Evolutionary conservation across 2,329 filamentous ascomycete species (phyloP), one percentile per base, ranked within the genome.

Genomic region (Colletotrichum agaves): DNA sequence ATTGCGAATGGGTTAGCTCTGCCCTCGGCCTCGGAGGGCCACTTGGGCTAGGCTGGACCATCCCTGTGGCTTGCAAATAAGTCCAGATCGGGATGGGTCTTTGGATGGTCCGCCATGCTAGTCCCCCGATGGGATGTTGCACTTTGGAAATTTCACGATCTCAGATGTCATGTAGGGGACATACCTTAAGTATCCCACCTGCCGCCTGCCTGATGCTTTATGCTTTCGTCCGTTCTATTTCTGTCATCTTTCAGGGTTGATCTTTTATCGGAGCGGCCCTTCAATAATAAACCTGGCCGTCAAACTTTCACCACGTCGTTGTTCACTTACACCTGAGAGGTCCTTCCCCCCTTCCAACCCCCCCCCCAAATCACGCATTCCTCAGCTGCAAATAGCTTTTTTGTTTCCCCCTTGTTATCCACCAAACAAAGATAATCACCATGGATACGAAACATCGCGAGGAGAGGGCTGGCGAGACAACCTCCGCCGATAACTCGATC

Each of bases 1-100:
- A 43, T 37, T 5, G 59, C 43, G 55, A 56, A 33, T 31, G 11
- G 33, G 44, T 27, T 61, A 61, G 61, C 31, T 53, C 10, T 19
- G 39, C 21, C 5, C 31, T 53, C 17, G 31, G 46, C 53, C 17
- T n/a, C 8, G 21, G 17, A n/a, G n/a, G 46, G 15, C 33, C 49
- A 46, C 21, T 35, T 52, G 44, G 44, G 7, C 31, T 23, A 13
- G 27, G 46, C 60, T 33, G 19, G 44, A 39, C 37, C 31, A 59
- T 55, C 64, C 61, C 46, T 67, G 64, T 55, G 64, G 61, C 53
- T 49, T 59, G 47, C 46, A 41, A 59, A 50, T 19, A 49, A 12
- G 44, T 55, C 46, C 39, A 41, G 53, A 63, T 60, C 61, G 39
- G 39, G 63, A 56, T 50, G 49, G 58, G 58, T 11, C 46, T 50